Conservation (phyloP, 2,329 filamentous ascomycete species). For the Exophiala alcalophila region DNA sequence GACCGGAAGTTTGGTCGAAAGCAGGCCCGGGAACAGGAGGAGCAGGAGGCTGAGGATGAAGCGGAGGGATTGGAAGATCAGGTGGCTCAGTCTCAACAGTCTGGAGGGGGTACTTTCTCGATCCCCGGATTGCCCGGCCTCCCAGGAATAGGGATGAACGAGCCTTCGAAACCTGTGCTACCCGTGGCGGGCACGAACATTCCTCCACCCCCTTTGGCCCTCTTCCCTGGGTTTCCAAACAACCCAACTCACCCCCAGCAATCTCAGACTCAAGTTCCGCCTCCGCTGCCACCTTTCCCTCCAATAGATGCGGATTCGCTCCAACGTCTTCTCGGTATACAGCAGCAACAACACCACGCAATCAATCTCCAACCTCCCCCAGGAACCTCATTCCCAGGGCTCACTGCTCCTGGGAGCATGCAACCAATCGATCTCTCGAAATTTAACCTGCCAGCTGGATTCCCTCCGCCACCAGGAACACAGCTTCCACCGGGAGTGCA, state of each 20-base stretch:
- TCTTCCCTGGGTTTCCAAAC: slow-evolving; percentile 29
- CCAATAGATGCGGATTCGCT: slow-evolving; percentile 44
- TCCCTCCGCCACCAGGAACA: slow-evolving; percentile 54
- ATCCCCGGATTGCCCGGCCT: slow-evolving; percentile 25
- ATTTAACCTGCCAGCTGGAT: slow-evolving; percentile 42
- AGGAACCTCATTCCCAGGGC: slow-evolving; percentile 44
- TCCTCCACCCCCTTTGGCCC: slow-evolving; percentile 13
- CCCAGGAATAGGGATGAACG: slow-evolving; percentile 12
- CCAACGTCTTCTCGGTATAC: slow-evolving; percentile 31
- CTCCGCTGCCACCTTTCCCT: slow-evolving; percentile 37
- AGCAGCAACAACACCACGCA: slow-evolving; percentile 37
- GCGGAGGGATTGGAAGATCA: slow-evolving; percentile 90
- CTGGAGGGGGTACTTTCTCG: slow-evolving; percentile 27
- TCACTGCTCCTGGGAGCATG: slow-evolving; percentile 5
- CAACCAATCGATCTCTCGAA: slow-evolving; percentile 35
- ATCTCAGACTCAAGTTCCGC: neutral
- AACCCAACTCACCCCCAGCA: neutral
- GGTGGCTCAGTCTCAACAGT: slow-evolving; percentile 43
- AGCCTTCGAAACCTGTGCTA: slow-evolving; percentile 12
- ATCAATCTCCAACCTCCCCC: slow-evolving; percentile 26
- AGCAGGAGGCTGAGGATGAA: slow-evolving; percentile 90
- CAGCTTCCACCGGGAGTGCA: slow-evolving; percentile 31
- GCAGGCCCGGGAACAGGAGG: slow-evolving; percentile 85
- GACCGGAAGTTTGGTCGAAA: slow-evolving; percentile 74
- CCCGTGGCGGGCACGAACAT: slow-evolving; percentile 23